Evolutionary conservation across 2,329 filamentous ascomycete genomes (phyloP), one percentile per base, ranked within the genome.

Genomic region (Nothopassalora personata): DNA sequence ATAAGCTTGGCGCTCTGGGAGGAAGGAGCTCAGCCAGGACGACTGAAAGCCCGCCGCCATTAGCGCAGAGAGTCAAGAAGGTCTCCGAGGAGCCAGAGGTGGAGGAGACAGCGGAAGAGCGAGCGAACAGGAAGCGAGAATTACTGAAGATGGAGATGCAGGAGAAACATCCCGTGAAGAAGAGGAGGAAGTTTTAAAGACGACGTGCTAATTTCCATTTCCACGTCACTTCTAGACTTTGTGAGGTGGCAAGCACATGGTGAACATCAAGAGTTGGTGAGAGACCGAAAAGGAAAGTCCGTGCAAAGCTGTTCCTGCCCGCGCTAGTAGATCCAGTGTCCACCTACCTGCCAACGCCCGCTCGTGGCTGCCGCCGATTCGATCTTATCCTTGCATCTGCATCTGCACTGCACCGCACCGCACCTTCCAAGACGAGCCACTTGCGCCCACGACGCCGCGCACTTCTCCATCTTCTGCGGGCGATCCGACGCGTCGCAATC

Each of bases 141-240:
- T 81, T 83, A 66, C 68, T 87, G 60, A 86, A 84, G 67, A 74
- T 79, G 18, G 74, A 80, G 46, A 66, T 84, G 15, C 79, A 79
- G 54, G 74, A 72, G 56, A 81, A 81, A 63, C 79, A 75, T 54
- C 76, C 78, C 9, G 74, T 70, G 18, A 85, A 81, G 75, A 86
- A 85, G 75, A 84, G 81, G 68, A 71, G 82, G 57, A 82, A 74
- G 59, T 84, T 84, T 62, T 84, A 69, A 74, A 13, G 23, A 7
- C 11, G 1, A 23, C 4, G 36, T 5, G 18, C 31, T 54, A 5
- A 50, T 18, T 7, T 18, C n/a, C 39, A 43, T 43, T 43, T 43
- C 39, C 23, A 23, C 23, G 23, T 23, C 23, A 23, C 23, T 1
- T 23, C 3, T 23, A n/a, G n/a, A n/a, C 31, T 33, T 33, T 33